phyloP scores from a whole-genome alignment of 2,329 filamentous ascomycete genomes.

The Chaetomium olivaceum region DNA sequence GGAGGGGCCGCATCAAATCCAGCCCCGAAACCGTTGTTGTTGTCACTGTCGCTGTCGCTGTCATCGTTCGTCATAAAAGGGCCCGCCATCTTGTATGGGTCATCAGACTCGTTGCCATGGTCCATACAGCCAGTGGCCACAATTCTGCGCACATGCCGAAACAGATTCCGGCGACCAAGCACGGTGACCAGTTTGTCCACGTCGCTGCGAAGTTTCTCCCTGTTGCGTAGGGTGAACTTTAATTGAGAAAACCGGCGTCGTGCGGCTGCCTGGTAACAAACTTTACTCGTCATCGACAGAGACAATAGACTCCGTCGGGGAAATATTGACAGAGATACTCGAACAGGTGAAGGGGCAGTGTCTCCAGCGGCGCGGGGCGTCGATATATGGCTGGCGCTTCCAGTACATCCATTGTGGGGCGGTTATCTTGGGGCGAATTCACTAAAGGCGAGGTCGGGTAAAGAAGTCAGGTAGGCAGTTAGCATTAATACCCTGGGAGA shows the following conservation, averaged over 20 bases:
- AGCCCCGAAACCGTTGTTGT: background rate
- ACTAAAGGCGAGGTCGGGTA: no score
- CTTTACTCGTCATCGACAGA: constrained; percentile 5
- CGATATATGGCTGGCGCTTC: background rate
- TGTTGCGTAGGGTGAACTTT: background rate
- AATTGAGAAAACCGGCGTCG: background rate
- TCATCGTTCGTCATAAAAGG: background rate
- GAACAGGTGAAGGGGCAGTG: constrained; percentile 7
- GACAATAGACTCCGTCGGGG: background rate
- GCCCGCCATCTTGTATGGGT: no score
- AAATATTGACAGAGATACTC: constrained; percentile 5
- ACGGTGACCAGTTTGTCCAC: background rate
- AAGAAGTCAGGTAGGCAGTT: no score
- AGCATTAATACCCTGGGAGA: no score
- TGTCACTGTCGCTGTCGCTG: background rate
- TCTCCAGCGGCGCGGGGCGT: constrained; percentile 2
- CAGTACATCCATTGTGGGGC: no score
- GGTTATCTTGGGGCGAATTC: no score
- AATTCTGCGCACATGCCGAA: constrained; percentile 6
- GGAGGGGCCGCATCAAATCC: background rate
- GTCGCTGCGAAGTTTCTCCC: background rate
- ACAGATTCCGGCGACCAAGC: background rate
- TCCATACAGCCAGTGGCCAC: background rate
- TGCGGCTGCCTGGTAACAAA: constrained; percentile 11
- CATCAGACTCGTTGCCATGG: background rate